Conservation (phyloP, 345 rosid genomes). For the Syzygium aqueum region DNA sequence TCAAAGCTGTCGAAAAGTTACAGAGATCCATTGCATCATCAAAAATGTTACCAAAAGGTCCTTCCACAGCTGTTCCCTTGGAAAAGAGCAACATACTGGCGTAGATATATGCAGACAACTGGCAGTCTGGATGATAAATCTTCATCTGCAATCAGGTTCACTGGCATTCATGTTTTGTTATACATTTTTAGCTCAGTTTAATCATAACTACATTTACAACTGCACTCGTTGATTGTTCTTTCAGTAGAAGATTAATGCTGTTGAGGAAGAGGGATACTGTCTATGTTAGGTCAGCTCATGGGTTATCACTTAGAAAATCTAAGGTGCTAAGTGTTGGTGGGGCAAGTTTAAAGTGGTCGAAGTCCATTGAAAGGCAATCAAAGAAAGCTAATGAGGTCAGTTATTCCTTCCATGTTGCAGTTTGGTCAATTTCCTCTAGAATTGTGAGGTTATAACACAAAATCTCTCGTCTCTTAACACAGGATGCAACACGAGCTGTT, state of each 20-base stretch:
- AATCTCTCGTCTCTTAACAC: neutral
- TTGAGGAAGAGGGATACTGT: conserved; percentile 69
- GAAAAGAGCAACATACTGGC: conserved; percentile 76
- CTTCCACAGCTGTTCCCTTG: conserved; percentile 75
- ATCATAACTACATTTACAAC: neutral
- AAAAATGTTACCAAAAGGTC: conserved; percentile 23
- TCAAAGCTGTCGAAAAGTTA: conserved; percentile 24
- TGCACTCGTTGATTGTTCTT: conserved; percentile 14
- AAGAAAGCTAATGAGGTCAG: conserved; percentile 89
- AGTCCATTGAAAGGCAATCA: conserved; percentile 74
- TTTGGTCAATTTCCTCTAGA: neutral
- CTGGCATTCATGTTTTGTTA: conserved; percentile 13
- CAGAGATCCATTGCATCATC: conserved; percentile 17
- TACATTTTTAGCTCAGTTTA: conserved; percentile 6
- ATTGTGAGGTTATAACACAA: neutral
- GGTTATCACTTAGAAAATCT: conserved; percentile 78
- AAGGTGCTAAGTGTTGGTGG: conserved; percentile 91
- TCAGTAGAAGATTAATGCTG: conserved; percentile 53
- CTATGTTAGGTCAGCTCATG: conserved; percentile 78
- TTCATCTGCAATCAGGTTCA: conserved; percentile 54
- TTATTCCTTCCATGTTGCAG: neutral
- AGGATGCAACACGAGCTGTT: conserved; percentile 94
- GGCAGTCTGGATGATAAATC: conserved; percentile 29
- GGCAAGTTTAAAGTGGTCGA: conserved; percentile 89
- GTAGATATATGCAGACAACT: conserved; percentile 33